phyloP scores from a whole-genome alignment of 345 rosid genomes.

The Laguncularia racemosa region DNA sequence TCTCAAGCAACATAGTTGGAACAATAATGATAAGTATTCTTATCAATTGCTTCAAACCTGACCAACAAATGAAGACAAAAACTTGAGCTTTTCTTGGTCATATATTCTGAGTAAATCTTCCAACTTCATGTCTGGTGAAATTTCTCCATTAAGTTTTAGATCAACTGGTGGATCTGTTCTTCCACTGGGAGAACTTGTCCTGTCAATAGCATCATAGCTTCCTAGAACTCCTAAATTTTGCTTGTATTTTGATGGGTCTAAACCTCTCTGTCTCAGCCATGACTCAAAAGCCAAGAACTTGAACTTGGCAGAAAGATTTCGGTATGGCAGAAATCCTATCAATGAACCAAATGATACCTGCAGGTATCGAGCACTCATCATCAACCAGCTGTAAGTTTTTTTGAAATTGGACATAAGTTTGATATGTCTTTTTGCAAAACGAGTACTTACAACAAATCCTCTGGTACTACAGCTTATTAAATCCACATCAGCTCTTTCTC shows the following conservation, averaged over 20 bases:
- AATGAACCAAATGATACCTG: conserved; percentile 86
- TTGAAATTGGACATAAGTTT: neutral
- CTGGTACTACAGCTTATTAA: conserved; percentile 64
- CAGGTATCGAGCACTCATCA: conserved; percentile 7
- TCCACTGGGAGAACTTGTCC: conserved; percentile 25
- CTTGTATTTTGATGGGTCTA: conserved; percentile 69
- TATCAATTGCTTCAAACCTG: conserved; percentile 48
- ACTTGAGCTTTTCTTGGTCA: conserved; percentile 78
- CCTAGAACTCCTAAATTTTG: conserved; percentile 64
- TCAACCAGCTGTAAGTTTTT: neutral
- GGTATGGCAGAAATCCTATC: conserved; percentile 83
- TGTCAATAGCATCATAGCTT: conserved; percentile 36
- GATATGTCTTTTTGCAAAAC: neutral
- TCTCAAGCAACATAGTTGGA: neutral
- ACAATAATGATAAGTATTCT: neutral
- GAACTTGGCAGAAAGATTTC: conserved; percentile 71
- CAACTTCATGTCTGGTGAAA: conserved; percentile 67
- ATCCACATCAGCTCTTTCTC: conserved; percentile 65
- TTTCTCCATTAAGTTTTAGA: conserved; percentile 22
- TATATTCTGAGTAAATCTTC: conserved; percentile 78
- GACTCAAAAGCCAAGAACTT: conserved; percentile 89
- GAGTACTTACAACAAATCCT: conserved; percentile 75
- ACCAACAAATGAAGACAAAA: conserved; percentile 74
- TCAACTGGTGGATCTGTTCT: conserved; percentile 25
- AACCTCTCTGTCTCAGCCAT: conserved; percentile 84